Base-by-base conservation (phyloP, 2,329 filamentous ascomycete genomes). In the Fusarium drepaniforme region DNA sequence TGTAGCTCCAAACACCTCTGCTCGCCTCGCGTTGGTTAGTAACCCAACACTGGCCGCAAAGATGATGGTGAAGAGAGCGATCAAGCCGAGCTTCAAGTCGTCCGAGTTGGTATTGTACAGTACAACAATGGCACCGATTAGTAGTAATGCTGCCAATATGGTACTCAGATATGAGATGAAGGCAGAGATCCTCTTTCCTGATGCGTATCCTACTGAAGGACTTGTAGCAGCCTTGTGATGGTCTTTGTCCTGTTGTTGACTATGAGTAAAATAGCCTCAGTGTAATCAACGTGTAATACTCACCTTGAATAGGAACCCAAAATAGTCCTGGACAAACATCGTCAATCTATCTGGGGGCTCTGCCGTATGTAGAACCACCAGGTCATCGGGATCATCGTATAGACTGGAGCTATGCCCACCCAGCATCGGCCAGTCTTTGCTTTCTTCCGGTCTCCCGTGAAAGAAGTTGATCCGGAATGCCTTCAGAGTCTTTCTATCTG, bases 101-200 rank as follows among this genome's bases (percentile, higher is more conserved):
- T 72, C 30, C 4, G 67, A 67, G 3, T 44, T 25, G 8, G 35
- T 40, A 15, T 69, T 72, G 9, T 72, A 72, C 3, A 72, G 35
- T 5, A 70, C 63, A 15, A 70, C 12, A 28, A 70, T 72, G 5
- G 67, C 70, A 8, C 70, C 67, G 5, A 70, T 60, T 4, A 72
- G 25, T 1, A 72, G 51, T 18, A 72, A 9, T 2, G 67, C 70
- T 23, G 70, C 67, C 9, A 70, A 5, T 3, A 72, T 23, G 16
- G 58, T 70, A 2, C 67, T 70, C 1, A 70, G 18, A 15, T 66
- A 72, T 11, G 70, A 63, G 21, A 70, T 63, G 16, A 70, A 72
- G 9, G 23, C 40, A 2, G 62, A 46, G 4, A 70, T 68, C 15
- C 38, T 71, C 38, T 62, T 68, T 1, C 60, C 66, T 13, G 68